phyloP scores from a whole-genome alignment of 257 asterid genomes.

The Datura wrightii region DNA sequence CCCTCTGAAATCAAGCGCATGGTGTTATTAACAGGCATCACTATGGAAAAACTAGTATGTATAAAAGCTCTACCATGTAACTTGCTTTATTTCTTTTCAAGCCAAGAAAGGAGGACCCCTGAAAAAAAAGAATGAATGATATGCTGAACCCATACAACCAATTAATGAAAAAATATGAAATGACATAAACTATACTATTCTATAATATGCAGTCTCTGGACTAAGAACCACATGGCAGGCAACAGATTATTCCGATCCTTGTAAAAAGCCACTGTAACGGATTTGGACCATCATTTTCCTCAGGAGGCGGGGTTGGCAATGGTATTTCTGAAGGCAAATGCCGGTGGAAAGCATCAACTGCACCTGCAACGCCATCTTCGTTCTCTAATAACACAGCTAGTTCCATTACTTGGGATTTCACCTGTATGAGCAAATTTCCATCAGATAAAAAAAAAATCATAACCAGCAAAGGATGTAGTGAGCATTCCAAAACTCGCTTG shows the following conservation, averaged over 20 bases:
- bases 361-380: conserved; percentile 94
- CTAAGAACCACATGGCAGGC: conserved; percentile 63
- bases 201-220: background rate
- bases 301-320: conserved; percentile 48
- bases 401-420: conserved; percentile 76
- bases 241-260: conserved; percentile 74
- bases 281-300: conserved; percentile 55
- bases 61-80: background rate
- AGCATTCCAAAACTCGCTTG: background rate
- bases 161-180: conserved; percentile 40
- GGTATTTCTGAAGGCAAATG: conserved; percentile 81
- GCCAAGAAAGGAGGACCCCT: conserved; percentile 6
- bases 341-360: conserved; percentile 91
- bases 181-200: conserved; percentile 35
- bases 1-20: background rate
- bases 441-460: background rate
- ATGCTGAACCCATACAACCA: conserved; percentile 32
- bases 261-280: conserved; percentile 83
- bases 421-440: conserved; percentile 48
- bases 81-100: conserved; percentile 19
- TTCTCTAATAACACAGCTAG: conserved; percentile 62
- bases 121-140: conserved; percentile 19
- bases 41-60: background rate
- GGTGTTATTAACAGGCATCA: background rate
- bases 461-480: background rate